Percentiles rank a stretch among this genome's conserved stretches.
phyloP scores from a whole-genome alignment of 306 rosid genomes.

The Ziziphus jujuba region DNA sequence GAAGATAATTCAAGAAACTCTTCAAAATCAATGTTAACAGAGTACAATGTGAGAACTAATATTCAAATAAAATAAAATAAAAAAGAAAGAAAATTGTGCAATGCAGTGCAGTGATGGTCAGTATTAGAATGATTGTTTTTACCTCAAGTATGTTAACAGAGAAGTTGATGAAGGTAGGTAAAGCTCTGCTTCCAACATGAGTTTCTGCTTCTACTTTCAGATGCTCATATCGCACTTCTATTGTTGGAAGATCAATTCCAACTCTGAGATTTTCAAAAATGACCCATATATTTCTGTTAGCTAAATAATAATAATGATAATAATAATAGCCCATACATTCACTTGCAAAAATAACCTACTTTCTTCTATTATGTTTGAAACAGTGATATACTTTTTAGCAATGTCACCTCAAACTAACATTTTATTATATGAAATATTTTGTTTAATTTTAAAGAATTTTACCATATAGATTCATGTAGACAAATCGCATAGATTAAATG shows the following conservation, averaged over 20 bases:
- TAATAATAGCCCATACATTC: too few species aligned
- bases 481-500: too few species aligned
- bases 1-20: conserved; percentile 33
- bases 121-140: not conserved
- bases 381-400: too few species aligned
- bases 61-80: conserved; percentile 19
- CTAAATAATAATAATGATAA: too few species aligned
- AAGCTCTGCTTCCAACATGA: conserved; percentile 58
- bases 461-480: too few species aligned
- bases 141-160: conserved; percentile 59
- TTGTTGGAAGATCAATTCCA: conserved; percentile 64
- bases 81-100: not conserved
- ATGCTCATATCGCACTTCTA: conserved; percentile 68
- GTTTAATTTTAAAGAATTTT: too few species aligned
- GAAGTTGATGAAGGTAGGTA: conserved; percentile 62
- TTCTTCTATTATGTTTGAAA: too few species aligned
- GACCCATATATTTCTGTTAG: not conserved
- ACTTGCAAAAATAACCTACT: too few species aligned
- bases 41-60: not conserved
- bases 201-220: conserved; percentile 58
- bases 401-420: too few species aligned
- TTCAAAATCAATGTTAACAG: conserved; percentile 10
- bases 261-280: conserved; percentile 39
- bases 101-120: not conserved
- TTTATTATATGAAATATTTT: too few species aligned